Percentiles rank a stretch among this genome's conserved stretches.
Evolutionary conservation across 2,329 filamentous ascomycete genomes (phyloP).

Genomic region (Chaetomium globosum): DNA sequence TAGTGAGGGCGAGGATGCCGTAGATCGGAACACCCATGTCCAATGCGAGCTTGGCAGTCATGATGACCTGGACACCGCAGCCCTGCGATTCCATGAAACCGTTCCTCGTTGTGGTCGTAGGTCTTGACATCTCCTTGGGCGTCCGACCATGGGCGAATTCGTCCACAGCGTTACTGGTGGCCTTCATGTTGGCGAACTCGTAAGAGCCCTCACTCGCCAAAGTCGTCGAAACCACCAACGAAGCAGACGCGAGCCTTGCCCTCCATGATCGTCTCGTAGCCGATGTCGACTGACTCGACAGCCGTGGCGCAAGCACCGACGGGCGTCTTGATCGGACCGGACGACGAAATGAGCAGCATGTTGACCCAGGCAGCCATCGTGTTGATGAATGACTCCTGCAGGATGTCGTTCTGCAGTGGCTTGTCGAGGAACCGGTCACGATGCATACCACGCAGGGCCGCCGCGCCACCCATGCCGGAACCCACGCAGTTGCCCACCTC

Average conservation of each 20-base stretch:
- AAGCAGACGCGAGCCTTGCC: slow-evolving; percentile 97
- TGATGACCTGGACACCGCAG: slow-evolving; percentile 96
- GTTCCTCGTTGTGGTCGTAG: slow-evolving; percentile 92
- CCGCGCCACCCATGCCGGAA: slow-evolving; percentile 95
- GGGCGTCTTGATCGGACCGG: slow-evolving; percentile 96
- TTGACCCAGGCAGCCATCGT: slow-evolving; percentile 99
- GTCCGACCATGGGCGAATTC: slow-evolving; percentile 95
- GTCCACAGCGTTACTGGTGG: slow-evolving; percentile 95
- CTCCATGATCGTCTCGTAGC: slow-evolving; percentile 97
- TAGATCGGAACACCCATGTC: slow-evolving; percentile 99
- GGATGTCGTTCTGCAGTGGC: slow-evolving; percentile 96
- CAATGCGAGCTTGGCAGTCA: slow-evolving; percentile 92
- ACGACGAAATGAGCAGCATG: slow-evolving; percentile 96
- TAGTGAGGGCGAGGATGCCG: slow-evolving; percentile 88
- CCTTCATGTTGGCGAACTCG: slow-evolving; percentile 99
- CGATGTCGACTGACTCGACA: slow-evolving; percentile 95
- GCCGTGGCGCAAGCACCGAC: slow-evolving; percentile 97
- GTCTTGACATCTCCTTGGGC: slow-evolving; percentile 95
- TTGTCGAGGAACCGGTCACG: slow-evolving; percentile 96
- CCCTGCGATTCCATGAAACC: slow-evolving; percentile 99
- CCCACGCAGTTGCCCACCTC: slow-evolving; percentile 98
- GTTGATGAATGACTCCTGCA: slow-evolving; percentile 99
- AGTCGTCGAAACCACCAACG: slow-evolving; percentile 98
- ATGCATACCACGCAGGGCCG: slow-evolving; percentile 95
- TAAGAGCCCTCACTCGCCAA: slow-evolving; percentile 99